phyloP scores from a whole-genome alignment of 73 alveolate species.

The Paramecium pentaurelia region DNA sequence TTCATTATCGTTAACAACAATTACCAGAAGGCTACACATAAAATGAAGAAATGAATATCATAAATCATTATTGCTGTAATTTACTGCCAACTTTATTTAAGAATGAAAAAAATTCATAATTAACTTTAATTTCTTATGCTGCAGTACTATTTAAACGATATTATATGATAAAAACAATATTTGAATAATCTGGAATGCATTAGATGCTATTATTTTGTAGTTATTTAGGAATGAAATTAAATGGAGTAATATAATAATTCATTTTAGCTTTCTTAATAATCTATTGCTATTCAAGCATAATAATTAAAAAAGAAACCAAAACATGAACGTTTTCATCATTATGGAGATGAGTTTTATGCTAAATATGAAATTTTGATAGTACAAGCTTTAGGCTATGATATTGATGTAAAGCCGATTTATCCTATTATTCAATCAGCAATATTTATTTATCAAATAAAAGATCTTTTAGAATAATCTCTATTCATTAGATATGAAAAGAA shows the following conservation, averaged over 20 bases:
- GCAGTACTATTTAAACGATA: not conserved
- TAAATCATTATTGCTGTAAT: not conserved
- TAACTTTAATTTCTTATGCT: not conserved
- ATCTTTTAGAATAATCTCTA: not conserved
- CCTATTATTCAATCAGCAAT: not conserved
- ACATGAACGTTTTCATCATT: not conserved
- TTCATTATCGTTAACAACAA: not conserved
- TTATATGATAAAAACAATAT: not conserved
- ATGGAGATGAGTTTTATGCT: conserved; percentile 22
- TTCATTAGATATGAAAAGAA: not conserved
- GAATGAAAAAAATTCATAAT: not conserved
- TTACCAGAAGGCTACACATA: not conserved
- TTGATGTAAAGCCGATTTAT: not conserved
- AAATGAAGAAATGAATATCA: not conserved
- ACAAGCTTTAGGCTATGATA: not conserved
- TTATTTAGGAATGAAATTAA: not conserved
- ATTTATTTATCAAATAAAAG: not conserved
- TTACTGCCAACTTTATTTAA: not conserved
- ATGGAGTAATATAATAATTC: not conserved
- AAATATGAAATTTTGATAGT: not conserved
- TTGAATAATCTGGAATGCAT: not conserved
- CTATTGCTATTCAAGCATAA: not conserved
- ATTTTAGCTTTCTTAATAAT: not conserved
- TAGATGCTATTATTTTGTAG: not conserved
- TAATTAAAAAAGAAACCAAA: not conserved